Conservation (phyloP, 352 stramenopile species). For the Pythium folliculosum region DNA sequence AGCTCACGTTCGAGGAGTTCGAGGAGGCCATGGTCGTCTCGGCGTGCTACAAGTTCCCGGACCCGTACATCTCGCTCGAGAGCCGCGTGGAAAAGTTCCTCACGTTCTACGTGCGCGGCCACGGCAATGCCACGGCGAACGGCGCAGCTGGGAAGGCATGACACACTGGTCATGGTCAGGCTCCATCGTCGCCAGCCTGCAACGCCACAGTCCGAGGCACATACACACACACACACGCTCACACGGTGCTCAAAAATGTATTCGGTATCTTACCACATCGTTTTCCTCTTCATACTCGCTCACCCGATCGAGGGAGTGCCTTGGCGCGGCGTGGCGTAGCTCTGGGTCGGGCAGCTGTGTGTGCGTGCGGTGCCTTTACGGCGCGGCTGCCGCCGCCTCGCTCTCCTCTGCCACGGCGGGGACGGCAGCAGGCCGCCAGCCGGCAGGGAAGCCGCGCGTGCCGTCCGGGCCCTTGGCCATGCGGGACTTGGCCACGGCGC, state of each 20-base stretch:
- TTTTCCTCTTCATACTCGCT: background rate
- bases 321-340: too few species aligned
- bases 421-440: constrained; percentile 38
- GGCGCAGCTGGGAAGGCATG: background rate
- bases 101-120: constrained; percentile 55
- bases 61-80: constrained; percentile 77
- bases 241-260: constrained; percentile 22
- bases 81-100: constrained; percentile 79
- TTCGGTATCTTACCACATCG: constrained; percentile 8
- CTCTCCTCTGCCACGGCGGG: background rate
- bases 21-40: constrained; percentile 70
- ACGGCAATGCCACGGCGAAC: background rate
- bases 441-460: constrained; percentile 61
- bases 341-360: too few species aligned
- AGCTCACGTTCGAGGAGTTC: constrained; percentile 64
- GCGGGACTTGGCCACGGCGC: constrained; percentile 54
- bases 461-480: constrained; percentile 79
- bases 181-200: background rate
- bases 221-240: too few species aligned
- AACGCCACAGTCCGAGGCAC: too few species aligned
- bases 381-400: background rate
- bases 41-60: constrained; percentile 76
- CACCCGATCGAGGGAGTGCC: too few species aligned
- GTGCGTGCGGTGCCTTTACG: background rate
- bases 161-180: background rate